Percentiles rank a stretch among this genome's conserved stretches.
Conservation (phyloP, 2,329 filamentous ascomycete species). For the Claviceps sp. region DNA sequence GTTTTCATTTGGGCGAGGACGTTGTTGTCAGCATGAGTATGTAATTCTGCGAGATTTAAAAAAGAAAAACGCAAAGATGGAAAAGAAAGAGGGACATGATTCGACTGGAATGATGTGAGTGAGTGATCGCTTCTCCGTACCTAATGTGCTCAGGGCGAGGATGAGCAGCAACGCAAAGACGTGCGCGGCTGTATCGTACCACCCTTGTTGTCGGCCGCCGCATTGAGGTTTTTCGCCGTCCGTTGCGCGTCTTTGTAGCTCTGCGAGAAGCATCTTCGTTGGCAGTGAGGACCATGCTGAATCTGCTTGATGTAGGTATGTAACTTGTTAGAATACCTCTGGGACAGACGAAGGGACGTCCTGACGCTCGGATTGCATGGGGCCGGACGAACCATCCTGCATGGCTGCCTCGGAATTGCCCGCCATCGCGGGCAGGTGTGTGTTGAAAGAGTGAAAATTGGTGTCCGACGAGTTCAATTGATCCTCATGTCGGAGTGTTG, state of each 20-base stretch:
- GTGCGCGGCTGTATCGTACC: slow-evolving; percentile 54
- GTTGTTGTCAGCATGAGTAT: background rate
- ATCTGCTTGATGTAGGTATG: slow-evolving; percentile 9
- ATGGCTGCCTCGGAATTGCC: slow-evolving; percentile 8
- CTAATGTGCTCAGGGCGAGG: slow-evolving; percentile 43
- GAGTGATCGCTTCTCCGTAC: slow-evolving; percentile 25
- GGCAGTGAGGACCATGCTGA: slow-evolving; percentile 34
- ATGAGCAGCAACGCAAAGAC: slow-evolving; percentile 56
- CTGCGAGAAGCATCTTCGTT: slow-evolving; percentile 37
- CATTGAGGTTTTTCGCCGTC: slow-evolving; percentile 33
- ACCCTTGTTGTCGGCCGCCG: slow-evolving; percentile 36
- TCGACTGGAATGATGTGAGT: background rate
- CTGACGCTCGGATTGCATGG: too few relatives aligned
- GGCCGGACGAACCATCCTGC: slow-evolving; percentile 5
- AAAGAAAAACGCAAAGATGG: background rate
- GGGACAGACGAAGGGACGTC: too few relatives aligned
- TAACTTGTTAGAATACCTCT: background rate
- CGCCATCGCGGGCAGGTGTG: slow-evolving; percentile 7
- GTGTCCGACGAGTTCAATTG: background rate
- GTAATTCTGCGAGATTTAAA: background rate
- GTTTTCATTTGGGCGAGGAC: slow-evolving; percentile 1
- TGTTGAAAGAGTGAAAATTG: background rate
- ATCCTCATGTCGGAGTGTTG: slow-evolving; percentile 2
- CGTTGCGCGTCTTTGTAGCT: slow-evolving; percentile 34
- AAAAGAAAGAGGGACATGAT: background rate